Base-by-base conservation (phyloP, 352 stramenopile genomes). In the Blastocystis sp. region DNA sequence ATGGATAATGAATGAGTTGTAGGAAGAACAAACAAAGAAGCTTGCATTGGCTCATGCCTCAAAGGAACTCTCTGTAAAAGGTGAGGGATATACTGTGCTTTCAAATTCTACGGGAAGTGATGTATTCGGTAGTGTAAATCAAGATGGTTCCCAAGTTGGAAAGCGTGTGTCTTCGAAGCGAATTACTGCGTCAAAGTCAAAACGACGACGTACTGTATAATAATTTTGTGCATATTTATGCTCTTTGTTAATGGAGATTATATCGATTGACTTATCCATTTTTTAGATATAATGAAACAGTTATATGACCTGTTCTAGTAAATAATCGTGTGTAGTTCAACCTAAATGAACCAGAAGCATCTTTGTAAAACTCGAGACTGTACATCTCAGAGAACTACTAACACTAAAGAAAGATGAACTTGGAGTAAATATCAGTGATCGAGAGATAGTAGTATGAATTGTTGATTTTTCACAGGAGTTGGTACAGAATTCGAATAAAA, bases 51-150 rank as follows among this genome's bases (percentile, higher is more conserved):
- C 6, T 23, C 53, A 68, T 54, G 73, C 73, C 54, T 34, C 15
- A n/a, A 53, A 18, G 0, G 50, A 43, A 3, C 20, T 84, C 7
- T 55, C 73, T 4, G 20, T 53, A 11, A 84, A 69, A 37, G 73
- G 73, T 23, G 73, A 84, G 8, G 73, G 73, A 15, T 84, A 47
- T n/a, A 55, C 50, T 26, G 73, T 84, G 26, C 9, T 64, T 18
- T 3, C 26, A 15, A 23, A 9, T 11, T 54, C 47, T 34, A 53
- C 34, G 5, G 53, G n/a, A 5, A 66, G 62, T 55, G 9, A n/a
- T 9, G 26, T 34, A 3, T 45, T 84, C 20, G 73, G 73, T 26
- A 68, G 47, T 23, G 73, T 84, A 13, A 84, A 84, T 45, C 11
- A 84, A 53, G 55, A 84, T 29, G 73, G 73, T 13, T 50, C 2